phyloP scores from a whole-genome alignment of 306 rosid genomes.

The Echinosophora koreensis region DNA sequence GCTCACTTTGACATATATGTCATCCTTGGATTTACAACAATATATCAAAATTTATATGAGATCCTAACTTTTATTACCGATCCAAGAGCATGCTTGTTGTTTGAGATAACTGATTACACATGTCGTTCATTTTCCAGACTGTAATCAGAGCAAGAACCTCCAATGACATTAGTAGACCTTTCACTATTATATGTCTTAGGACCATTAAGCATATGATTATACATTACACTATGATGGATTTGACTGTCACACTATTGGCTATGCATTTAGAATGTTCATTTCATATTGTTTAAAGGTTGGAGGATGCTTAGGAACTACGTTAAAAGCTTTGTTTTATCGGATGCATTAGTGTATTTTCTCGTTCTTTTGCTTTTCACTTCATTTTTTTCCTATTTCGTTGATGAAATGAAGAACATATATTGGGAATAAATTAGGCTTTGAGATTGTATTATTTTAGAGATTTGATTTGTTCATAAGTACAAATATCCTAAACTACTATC shows the following conservation, averaged over 20 bases:
- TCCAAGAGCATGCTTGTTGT: conserved; percentile 28
- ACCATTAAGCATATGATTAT: conserved; percentile 41
- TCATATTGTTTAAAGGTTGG: conserved; percentile 1
- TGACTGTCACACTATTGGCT: conserved; percentile 15
- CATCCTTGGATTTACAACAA: not conserved
- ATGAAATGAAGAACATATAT: no score
- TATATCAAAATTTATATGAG: not conserved
- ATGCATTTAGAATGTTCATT: conserved; percentile 16
- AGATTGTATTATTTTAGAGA: no score
- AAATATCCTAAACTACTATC: no score
- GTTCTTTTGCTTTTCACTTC: not conserved
- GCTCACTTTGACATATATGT: not conserved
- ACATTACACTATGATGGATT: conserved; percentile 32
- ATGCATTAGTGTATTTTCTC: not conserved
- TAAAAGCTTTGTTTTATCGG: not conserved
- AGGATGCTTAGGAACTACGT: conserved; percentile 38
- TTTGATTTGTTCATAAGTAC: no score
- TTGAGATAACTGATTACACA: conserved; percentile 33
- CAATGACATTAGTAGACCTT: conserved; percentile 14
- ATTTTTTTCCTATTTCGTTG: not conserved
- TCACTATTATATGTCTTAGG: conserved; percentile 1
- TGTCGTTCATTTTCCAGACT: conserved; percentile 28
- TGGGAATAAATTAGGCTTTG: no score
- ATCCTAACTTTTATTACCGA: conserved; percentile 1
- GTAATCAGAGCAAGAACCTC: conserved; percentile 44